Evolutionary conservation across 2,329 filamentous ascomycete species (phyloP).

Genomic region (Neofusicoccum kwambonambiense): DNA sequence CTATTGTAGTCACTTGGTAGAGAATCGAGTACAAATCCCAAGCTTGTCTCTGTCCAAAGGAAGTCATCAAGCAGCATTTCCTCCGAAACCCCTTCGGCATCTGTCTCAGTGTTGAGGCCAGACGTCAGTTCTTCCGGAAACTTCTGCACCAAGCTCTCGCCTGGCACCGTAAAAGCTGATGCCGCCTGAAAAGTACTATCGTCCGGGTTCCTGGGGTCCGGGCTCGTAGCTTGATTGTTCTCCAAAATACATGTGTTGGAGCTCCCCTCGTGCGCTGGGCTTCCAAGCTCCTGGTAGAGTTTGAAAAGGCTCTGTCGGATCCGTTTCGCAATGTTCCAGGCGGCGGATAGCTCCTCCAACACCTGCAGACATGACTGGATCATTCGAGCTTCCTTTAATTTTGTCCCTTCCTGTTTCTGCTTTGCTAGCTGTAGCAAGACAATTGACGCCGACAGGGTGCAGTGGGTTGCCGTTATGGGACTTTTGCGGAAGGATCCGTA

Average conservation of each 20-base stretch:
- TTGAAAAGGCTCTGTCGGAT: background rate
- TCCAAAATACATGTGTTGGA: too few relatives aligned
- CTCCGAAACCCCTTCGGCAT: background rate
- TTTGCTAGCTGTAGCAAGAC: conserved; percentile 20
- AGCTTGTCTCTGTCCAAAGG: background rate
- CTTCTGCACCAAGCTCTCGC: background rate
- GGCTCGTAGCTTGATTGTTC: background rate
- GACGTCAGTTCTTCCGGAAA: background rate
- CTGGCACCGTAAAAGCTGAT: too few relatives aligned
- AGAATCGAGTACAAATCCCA: background rate
- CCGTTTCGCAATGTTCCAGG: background rate
- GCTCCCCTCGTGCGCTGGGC: background rate
- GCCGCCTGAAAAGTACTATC: too few relatives aligned
- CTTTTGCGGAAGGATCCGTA: conserved; percentile 38
- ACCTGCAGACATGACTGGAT: conserved; percentile 3
- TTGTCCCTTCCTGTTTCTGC: background rate
- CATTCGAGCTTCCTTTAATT: background rate
- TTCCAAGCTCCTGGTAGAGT: background rate
- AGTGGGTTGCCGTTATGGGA: conserved; percentile 38
- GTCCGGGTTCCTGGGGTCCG: background rate
- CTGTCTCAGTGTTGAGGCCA: background rate
- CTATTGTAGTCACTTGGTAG: background rate
- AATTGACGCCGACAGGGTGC: conserved; percentile 34
- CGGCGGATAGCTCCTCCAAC: background rate
- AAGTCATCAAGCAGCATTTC: background rate